Evolutionary conservation across 2,329 filamentous ascomycete genomes (phyloP).

Genomic region (Venturia oleaginea): DNA sequence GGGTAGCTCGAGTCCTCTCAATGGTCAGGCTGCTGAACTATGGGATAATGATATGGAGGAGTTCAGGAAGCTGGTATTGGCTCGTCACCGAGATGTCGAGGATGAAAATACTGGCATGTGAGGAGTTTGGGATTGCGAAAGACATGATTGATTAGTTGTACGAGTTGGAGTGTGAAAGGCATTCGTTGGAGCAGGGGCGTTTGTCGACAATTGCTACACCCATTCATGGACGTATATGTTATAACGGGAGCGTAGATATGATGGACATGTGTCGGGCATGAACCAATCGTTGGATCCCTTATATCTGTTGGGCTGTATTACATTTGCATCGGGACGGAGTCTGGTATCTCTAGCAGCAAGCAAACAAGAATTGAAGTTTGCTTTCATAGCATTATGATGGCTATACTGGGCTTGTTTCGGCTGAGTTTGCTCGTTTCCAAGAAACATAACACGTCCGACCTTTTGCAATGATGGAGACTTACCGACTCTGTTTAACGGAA

Average conservation of each 20-base stretch:
- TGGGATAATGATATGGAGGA: constrained; percentile 85
- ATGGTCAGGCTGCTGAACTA: constrained; percentile 89
- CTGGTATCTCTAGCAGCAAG: background rate
- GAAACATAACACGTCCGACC: background rate
- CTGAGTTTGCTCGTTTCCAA: background rate
- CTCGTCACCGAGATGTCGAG: constrained; percentile 50
- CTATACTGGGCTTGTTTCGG: background rate
- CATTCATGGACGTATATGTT: background rate
- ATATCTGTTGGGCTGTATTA: background rate
- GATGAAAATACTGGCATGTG: constrained; percentile 25
- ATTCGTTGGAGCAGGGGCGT: background rate
- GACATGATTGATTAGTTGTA: background rate
- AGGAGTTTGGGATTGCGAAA: background rate
- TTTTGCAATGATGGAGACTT: no score
- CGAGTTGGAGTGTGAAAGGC: background rate
- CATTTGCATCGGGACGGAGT: background rate
- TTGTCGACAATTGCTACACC: background rate
- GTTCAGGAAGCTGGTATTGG: constrained; percentile 69
- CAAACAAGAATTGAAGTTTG: background rate
- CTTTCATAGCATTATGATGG: background rate
- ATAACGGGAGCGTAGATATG: background rate
- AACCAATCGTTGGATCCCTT: background rate
- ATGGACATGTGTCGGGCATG: background rate
- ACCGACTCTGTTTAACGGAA: no score
- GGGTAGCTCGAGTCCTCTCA: constrained; percentile 76